Evolutionary conservation across 176 grass and related monocot genomes (phyloP).

Genomic region (Zoysia japonica): DNA sequence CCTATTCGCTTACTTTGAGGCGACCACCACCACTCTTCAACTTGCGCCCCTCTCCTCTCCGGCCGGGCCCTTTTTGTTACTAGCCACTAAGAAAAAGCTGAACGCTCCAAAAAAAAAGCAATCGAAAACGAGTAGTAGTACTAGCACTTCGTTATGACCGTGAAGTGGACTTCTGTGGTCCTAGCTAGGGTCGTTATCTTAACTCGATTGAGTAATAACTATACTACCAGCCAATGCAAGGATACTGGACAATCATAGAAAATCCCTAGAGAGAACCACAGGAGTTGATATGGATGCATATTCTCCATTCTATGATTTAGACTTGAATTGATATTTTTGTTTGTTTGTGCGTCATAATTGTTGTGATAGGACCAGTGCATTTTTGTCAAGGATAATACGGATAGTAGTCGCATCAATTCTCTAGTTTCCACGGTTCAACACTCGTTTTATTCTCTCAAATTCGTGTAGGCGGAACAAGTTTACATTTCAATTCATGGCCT

Average conservation of each 20-base stretch:
- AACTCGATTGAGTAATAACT: slow-evolving; percentile 55
- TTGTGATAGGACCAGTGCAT: neutral
- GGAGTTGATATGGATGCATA: neutral
- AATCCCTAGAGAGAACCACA: neutral
- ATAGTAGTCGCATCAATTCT: neutral
- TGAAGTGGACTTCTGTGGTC: neutral
- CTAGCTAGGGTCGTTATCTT: slow-evolving; percentile 49
- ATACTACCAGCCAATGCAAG: neutral
- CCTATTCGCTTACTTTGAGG: slow-evolving; percentile 52
- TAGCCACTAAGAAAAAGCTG: slow-evolving; percentile 43
- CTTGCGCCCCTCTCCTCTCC: slow-evolving; percentile 25
- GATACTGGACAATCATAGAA: slow-evolving; percentile 33
- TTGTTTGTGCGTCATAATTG: neutral
- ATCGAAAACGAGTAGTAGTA: neutral
- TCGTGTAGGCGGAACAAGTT: no score
- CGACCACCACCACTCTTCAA: slow-evolving; percentile 32
- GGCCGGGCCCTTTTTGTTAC: slow-evolving; percentile 40
- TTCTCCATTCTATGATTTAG: neutral
- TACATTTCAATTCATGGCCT: no score
- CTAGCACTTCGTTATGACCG: slow-evolving; percentile 14
- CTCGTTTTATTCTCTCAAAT: no score
- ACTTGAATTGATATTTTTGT: neutral
- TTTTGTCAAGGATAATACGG: neutral
- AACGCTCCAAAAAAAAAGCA: slow-evolving; percentile 21
- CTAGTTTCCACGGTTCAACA: neutral